Evolutionary conservation across 176 grass and related monocot species (phyloP).

Genomic region (Tillandsia fasciculata): DNA sequence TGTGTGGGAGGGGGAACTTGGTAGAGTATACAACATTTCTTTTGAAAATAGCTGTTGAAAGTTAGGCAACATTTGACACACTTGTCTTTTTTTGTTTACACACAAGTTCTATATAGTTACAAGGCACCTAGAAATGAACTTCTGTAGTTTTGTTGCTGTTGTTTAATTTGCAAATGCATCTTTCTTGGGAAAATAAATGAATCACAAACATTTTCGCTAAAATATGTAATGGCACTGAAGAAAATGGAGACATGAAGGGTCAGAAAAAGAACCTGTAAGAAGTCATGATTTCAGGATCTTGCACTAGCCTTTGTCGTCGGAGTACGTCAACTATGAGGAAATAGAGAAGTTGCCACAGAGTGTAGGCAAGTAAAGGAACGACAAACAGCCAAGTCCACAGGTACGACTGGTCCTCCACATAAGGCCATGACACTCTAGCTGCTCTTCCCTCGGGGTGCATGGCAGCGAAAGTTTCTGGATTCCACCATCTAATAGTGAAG

Average conservation of each 20-base stretch:
- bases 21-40: too few species aligned
- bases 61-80: too few species aligned
- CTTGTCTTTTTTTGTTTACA: too few species aligned
- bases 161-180: too few species aligned
- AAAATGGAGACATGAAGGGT: constrained; percentile 6
- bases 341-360: constrained; percentile 85
- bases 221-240: not conserved
- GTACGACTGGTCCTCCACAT: constrained; percentile 84
- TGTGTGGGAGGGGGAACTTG: too few species aligned
- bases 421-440: constrained; percentile 84
- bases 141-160: too few species aligned
- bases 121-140: too few species aligned
- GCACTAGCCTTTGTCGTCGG: constrained; percentile 72
- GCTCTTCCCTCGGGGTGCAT: constrained; percentile 89
- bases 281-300: constrained; percentile 96
- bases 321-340: constrained; percentile 85
- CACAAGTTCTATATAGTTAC: too few species aligned
- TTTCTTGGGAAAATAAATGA: too few species aligned
- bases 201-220: too few species aligned
- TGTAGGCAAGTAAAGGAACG: constrained; percentile 92
- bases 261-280: constrained; percentile 65
- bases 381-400: constrained; percentile 91
- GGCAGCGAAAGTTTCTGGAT: constrained; percentile 88
- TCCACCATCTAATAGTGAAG: constrained; percentile 97
- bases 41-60: too few species aligned